Base-by-base conservation (phyloP, 2,329 filamentous ascomycete genomes). In the Pochonia chlamydosporia region DNA sequence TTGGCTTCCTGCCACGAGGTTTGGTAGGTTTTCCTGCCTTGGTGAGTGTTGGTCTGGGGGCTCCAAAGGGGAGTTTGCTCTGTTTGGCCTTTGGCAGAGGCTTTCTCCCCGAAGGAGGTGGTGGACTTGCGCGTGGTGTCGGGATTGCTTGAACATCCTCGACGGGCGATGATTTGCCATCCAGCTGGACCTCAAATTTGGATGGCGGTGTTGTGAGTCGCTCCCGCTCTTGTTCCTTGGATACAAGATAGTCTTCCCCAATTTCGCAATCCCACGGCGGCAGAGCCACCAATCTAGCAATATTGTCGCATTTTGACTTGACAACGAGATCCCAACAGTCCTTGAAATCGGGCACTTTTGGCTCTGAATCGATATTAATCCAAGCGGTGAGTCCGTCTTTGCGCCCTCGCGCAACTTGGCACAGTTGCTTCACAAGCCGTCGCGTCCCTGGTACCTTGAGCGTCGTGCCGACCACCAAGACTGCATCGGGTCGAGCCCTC, bases 381-480 rank as follows among this genome's bases (percentile, higher is more conserved):
- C 92, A 99, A 43, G 95, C 85, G 0, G 91, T 89, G 49, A 96
- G 80, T 1, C 92, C 91, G 56, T 95, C 87, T 54, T 81, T 82
- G 46, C 89, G 82, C 58, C 85, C 82, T 51, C 91, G 80, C n/a
- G 95, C 88, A 26, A 89, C 84, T 43, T 84, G 82, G 64, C 90
- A 96, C 78, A 97, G 82, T 65, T 96, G 91, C 63, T 87, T 87
- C 49, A 92, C 90, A 48, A 99, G 85, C 46, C 91, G 81, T 51
- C 88, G 83, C 37, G 96, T 90, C 8, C 93, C 93, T 1, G 92
- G 92, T 43, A 99, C 91, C 63, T 97, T 97, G 57, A 99, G 72
- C 49, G 89, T 96, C 2, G 93, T 99, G 44, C 93, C 93, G 8
- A 96, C 93, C 24, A 99, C 93, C 55, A 99, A 83, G 23, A 99